Evolutionary conservation across 1,139 yeast genomes (phyloP), one percentile per base, ranked within the genome.

Genomic region (Saccharomyces hybrid): DNA sequence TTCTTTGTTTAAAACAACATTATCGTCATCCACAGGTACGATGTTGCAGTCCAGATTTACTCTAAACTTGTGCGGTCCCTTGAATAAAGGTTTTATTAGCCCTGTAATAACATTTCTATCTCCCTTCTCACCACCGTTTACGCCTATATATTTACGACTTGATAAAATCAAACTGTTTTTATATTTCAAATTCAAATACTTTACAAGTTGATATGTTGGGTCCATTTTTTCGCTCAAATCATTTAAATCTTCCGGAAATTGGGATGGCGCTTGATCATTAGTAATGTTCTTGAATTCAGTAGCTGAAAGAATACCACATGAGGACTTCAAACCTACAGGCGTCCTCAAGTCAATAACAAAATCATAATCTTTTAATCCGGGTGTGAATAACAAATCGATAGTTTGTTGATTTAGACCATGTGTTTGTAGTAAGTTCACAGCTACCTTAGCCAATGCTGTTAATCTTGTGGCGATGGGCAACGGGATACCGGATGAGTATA

Each of bases 351-450:
- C 77, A 56, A 91, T 77, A 11, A 84, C 84, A 62, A 93, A 82
- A 68, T 91, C 96, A 66, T 85, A 93, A 70, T 91, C 98, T 57
- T 79, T 78, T 57, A 88, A 74, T 0, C 96, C 90, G 2, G 98
- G 93, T 0, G 86, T 81, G 69, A 89, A 89, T 51, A 89, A 71
- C 48, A 82, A 67, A 49, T 78, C 80, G 47, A 86, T 69, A 3
- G 78, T 76, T 31, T 76, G 72, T 32, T 75, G 74, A 55, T 72
- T 73, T 19, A 81, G 60, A 1, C 82, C 84, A 19, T 72, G 72
- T 1, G 65, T 65, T 41, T 76, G 78, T 19, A 86, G 68, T 56
- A 86, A 68, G 38, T 78, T 78, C 48, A 80, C 73, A 0, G 95
- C 93, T 34, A 86, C 90, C 61, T 90, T 81, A 1, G 97, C 82